A percentile compares a stretch with the other conserved stretches of the same genome.
Evolutionary conservation across 257 asterid species (phyloP).

Genomic region (Buddleja alternifolia): DNA sequence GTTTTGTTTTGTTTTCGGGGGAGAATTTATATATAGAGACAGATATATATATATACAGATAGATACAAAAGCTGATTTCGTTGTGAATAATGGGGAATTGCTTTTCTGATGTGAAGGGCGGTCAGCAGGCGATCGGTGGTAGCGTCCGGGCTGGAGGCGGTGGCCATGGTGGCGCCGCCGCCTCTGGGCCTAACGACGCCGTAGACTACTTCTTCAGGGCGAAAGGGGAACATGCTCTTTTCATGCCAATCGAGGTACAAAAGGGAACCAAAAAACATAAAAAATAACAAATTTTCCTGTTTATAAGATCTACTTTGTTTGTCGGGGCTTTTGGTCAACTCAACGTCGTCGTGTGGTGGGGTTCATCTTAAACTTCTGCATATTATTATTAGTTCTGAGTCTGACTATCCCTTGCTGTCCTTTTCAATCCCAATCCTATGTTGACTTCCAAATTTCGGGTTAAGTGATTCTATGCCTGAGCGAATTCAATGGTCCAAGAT

Average conservation of each 20-base stretch:
- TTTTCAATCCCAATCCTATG: neutral
- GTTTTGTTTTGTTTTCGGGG: neutral
- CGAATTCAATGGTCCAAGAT: no score
- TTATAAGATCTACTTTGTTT: neutral
- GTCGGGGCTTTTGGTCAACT: neutral
- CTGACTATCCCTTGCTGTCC: neutral
- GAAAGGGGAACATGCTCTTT: slow-evolving; percentile 56
- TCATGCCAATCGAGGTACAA: slow-evolving; percentile 57
- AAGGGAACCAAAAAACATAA: no score
- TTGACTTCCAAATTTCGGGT: slow-evolving; percentile 17
- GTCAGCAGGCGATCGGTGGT: slow-evolving; percentile 68
- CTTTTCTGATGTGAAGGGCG: slow-evolving; percentile 69
- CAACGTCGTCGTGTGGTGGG: no score
- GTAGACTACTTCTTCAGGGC: slow-evolving; percentile 57
- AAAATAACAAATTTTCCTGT: no score
- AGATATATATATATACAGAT: no score
- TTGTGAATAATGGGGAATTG: slow-evolving; percentile 57
- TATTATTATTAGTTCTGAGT: no score
- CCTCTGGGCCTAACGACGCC: slow-evolving; percentile 56
- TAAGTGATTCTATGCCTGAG: no score
- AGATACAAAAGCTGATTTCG: no score
- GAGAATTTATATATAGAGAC: neutral
- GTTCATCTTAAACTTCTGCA: neutral
- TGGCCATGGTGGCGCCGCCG: slow-evolving; percentile 17
- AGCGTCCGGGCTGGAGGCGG: slow-evolving; percentile 31